These are phyloP conservation scores for Kingdonia uniflora DNA, from an alignment of 164 flowering plant genomes.

Conservation along the genomic window DNA sequence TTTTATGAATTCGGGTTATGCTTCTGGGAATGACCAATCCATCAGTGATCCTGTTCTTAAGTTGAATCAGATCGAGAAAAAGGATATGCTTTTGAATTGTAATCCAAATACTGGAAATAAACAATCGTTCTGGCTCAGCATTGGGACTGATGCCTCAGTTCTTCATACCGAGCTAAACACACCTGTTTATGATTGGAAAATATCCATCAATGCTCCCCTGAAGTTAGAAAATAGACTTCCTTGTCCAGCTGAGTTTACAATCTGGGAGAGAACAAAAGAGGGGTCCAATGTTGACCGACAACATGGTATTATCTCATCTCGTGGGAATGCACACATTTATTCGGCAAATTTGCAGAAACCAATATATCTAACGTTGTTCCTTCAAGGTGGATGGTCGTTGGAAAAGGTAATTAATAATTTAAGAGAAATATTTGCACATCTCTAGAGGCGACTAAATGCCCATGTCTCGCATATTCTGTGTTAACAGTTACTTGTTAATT, in stretches of 20 bases:
- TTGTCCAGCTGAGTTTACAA: conserved; percentile 68
- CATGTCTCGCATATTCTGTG: too few relatives aligned
- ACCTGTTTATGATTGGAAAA: conserved; percentile 97
- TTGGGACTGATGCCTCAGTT: conserved; percentile 82
- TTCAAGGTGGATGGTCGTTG: conserved; percentile 86
- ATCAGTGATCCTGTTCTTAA: conserved; percentile 40
- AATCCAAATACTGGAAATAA: conserved; percentile 30
- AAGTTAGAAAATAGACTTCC: conserved; percentile 93
- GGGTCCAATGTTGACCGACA: conserved; percentile 54
- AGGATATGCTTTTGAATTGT: conserved; percentile 64
- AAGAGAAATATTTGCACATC: too few relatives aligned
- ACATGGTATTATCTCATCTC: conserved; percentile 57
- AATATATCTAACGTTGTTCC: conserved; percentile 56
- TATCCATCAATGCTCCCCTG: conserved; percentile 77
- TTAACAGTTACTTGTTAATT: too few relatives aligned
- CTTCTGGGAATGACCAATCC: conserved; percentile 42
- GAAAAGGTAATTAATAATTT: conserved; percentile 55
- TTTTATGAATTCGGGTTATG: conserved; percentile 31
- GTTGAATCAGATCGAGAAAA: conserved; percentile 83
- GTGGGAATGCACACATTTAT: conserved; percentile 56
- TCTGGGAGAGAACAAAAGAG: conserved; percentile 77
- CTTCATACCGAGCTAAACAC: conserved; percentile 81
- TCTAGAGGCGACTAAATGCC: too few relatives aligned
- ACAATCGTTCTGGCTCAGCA: conserved; percentile 63
- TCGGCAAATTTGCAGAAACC: conserved; percentile 74